Base-by-base conservation (phyloP, 176 grass and related monocot genomes). In the Juncus inflexus region DNA sequence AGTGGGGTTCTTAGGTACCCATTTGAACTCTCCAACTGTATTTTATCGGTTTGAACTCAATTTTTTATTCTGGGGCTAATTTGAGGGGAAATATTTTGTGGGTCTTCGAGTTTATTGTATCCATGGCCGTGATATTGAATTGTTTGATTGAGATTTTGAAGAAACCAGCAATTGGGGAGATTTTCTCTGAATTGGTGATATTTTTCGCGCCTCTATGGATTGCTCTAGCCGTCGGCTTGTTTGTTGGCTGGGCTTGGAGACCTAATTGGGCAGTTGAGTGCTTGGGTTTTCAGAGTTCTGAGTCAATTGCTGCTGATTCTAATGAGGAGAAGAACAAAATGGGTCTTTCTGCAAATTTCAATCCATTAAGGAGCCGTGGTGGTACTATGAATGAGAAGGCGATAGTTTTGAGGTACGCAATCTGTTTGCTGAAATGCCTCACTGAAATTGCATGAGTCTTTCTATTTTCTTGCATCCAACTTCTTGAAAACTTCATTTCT, bases 211-310 rank as follows among this genome's bases (percentile, higher is more conserved):
- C 84, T 40, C 76, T 97, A 39, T 91, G 84, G 80, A 61, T 91
- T 66, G 92, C 92, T 7, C 75, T 77, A 0, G 67, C 90, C 54
- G 64, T 77, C 0, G 92, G 92, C 4, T 69, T 97, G 37, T 62
- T 97, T 56, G 4, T 91, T 12, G 92, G 92, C 2, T 97, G 92
- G 92, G 87, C 75, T 0, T 97, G 92, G 92, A 83, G 85, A 8
- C 92, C 92, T 4, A 70, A 74, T 8, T 97, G 92, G 92, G 85
- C 80, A 2, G 59, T 59, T 13, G 70, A 40, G 1, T 58, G 80
- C 52, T 52, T 88, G 62, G 49, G 76, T 12, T 56, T 35, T 13
- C 37, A 40, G 7, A 57, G 2, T 42, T 63, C 7, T 0, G 28
- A 35, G 37, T 49, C 60, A n/a, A 47, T 47, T 47, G 37, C 35